Conservation (phyloP, 2,329 filamentous ascomycete species). For the Cryphonectria parasitica region DNA sequence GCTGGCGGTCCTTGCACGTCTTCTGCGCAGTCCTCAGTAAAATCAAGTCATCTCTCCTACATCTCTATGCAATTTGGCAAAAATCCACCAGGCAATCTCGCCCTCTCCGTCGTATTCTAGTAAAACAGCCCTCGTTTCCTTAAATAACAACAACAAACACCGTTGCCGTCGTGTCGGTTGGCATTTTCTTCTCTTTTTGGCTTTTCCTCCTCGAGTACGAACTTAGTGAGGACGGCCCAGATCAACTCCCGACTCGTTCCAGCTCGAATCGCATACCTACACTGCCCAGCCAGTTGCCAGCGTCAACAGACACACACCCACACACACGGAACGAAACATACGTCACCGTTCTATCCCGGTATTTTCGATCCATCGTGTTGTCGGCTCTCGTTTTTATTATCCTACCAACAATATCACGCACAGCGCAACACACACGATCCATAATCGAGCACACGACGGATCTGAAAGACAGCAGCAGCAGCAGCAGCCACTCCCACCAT, state of each 20-base stretch:
- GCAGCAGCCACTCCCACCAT: constrained; percentile 51
- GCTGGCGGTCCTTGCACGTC: constrained; percentile 1
- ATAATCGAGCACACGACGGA: not conserved
- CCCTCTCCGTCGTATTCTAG: constrained; percentile 25
- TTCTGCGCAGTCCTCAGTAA: not conserved
- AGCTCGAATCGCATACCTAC: not conserved
- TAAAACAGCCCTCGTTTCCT: constrained; percentile 13
- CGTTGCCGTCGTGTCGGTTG: constrained; percentile 6
- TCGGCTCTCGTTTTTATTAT: not conserved
- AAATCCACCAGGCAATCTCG: constrained; percentile 30
- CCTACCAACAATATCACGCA: not conserved
- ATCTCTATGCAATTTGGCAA: constrained; percentile 27
- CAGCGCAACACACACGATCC: not conserved
- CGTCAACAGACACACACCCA: not conserved
- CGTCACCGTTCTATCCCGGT: constrained; percentile 12
- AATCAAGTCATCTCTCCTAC: constrained; percentile 25
- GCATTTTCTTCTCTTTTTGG: not conserved
- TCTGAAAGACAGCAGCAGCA: not conserved
- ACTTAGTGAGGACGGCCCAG: constrained; percentile 2
- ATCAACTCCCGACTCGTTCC: not conserved
- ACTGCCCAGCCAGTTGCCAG: not conserved
- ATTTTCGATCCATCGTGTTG: not conserved
- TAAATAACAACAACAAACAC: constrained; percentile 15
- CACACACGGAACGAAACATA: constrained; percentile 13
- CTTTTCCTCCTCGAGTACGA: not conserved